These are phyloP conservation scores for Cicer pinnatifidum DNA, from an alignment of 306 rosid species.

Conservation along the genomic window DNA sequence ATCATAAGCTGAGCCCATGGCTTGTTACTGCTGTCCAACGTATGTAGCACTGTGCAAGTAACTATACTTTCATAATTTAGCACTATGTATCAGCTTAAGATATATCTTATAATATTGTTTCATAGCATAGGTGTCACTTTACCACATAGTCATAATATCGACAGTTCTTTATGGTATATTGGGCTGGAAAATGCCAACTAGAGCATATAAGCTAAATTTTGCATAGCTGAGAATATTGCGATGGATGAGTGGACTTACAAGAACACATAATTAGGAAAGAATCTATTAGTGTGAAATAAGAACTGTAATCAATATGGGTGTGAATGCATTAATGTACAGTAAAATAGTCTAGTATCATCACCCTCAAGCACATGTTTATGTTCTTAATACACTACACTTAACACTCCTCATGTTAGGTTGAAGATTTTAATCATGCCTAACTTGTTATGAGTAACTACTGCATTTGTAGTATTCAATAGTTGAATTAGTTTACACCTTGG, in stretches of 20 bases:
- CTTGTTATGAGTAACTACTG: conserved; percentile 25
- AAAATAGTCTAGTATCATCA: neutral
- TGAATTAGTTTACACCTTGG: conserved; percentile 31
- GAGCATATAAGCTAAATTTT: conserved; percentile 4
- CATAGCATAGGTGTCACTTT: neutral
- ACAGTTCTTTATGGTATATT: neutral
- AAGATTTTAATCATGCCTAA: neutral
- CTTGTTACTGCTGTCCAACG: neutral
- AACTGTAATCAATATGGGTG: conserved; percentile 2
- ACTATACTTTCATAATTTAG: conserved; percentile 13
- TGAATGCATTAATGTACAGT: neutral
- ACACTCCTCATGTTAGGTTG: neutral
- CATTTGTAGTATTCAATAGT: conserved; percentile 16
- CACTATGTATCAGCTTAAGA: neutral
- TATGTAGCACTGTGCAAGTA: conserved; percentile 1
- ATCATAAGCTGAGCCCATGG: conserved; percentile 6
- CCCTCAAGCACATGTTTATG: neutral
- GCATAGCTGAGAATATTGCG: neutral
- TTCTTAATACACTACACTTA: conserved; percentile 5
- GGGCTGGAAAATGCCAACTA: conserved; percentile 4
- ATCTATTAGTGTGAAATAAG: conserved; percentile 20
- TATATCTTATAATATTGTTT: conserved; percentile 26
- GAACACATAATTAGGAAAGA: neutral
- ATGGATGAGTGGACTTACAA: neutral
- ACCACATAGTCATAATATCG: neutral